phyloP scores from a whole-genome alignment of 257 asterid genomes.

The Nicotiana attenuata region DNA sequence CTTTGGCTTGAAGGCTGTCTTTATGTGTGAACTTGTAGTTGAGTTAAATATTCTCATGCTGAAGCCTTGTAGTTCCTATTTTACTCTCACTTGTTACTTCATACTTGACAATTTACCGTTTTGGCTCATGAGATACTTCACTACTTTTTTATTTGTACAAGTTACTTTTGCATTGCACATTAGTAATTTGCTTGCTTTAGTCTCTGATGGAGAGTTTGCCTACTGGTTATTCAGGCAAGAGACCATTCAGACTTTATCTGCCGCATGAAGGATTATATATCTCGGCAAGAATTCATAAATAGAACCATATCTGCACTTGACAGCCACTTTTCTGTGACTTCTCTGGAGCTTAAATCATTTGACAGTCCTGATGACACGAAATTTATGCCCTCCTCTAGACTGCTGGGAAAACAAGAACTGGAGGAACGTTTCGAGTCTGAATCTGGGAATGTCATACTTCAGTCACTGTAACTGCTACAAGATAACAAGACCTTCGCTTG shows the following conservation, averaged over 20 bases:
- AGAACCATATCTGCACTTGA: slow-evolving; percentile 49
- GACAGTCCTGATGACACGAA: slow-evolving; percentile 18
- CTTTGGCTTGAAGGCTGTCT: no score
- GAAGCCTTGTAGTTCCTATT: neutral
- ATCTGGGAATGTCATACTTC: slow-evolving; percentile 11
- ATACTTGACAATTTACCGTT: neutral
- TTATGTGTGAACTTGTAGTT: neutral
- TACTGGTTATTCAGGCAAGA: slow-evolving; percentile 46
- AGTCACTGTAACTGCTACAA: slow-evolving; percentile 6
- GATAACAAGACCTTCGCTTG: neutral
- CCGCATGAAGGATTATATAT: slow-evolving; percentile 69
- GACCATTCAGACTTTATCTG: slow-evolving; percentile 71
- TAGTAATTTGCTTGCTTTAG: neutral
- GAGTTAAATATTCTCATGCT: neutral
- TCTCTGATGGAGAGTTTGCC: neutral
- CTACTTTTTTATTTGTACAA: neutral
- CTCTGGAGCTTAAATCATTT: slow-evolving; percentile 27
- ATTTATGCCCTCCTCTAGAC: slow-evolving; percentile 54
- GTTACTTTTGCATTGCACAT: neutral
- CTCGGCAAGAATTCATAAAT: slow-evolving; percentile 46
- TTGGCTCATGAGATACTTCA: neutral
- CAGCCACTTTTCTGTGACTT: slow-evolving; percentile 35
- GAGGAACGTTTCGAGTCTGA: slow-evolving; percentile 21
- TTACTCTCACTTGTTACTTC: neutral
- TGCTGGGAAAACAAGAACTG: slow-evolving; percentile 45